Evolutionary conservation across 768 basidiomycete genomes (phyloP).

Genomic region (Termitomyces sp.): DNA sequence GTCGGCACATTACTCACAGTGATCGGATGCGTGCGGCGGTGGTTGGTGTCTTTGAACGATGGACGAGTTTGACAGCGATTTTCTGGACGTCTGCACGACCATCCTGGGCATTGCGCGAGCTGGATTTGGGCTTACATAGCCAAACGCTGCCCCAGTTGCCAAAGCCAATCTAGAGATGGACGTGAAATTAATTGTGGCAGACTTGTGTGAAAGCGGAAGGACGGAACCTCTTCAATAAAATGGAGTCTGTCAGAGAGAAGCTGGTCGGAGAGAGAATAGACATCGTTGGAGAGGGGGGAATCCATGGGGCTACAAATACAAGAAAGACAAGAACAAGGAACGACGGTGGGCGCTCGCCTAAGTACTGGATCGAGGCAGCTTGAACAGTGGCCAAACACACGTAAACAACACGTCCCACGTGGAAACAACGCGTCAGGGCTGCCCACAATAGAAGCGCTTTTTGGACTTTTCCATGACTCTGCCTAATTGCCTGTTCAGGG

Average conservation of each 20-base stretch:
- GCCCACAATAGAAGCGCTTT: neutral
- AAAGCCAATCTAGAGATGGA: conserved; percentile 64
- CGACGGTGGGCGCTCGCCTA: conserved; percentile 10
- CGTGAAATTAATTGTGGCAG: conserved; percentile 4
- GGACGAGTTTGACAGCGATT: conserved; percentile 92
- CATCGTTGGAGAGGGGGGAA: conserved; percentile 40
- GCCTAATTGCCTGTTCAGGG: neutral
- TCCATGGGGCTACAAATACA: conserved; percentile 52
- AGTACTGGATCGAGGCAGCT: conserved; percentile 13
- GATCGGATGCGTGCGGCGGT: conserved; percentile 88
- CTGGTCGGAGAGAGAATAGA: conserved; percentile 73
- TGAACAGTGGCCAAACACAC: conserved; percentile 35
- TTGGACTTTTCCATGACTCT: neutral
- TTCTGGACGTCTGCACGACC: conserved; percentile 41
- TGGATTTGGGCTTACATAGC: conserved; percentile 63
- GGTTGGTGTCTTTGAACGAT: conserved; percentile 77
- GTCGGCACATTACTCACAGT: conserved; percentile 45
- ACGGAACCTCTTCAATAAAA: conserved; percentile 67
- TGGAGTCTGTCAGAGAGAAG: conserved; percentile 64
- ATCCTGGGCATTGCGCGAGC: conserved; percentile 25
- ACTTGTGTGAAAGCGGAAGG: conserved; percentile 5
- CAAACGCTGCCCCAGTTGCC: conserved; percentile 95
- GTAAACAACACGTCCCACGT: conserved; percentile 25
- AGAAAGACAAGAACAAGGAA: conserved; percentile 26
- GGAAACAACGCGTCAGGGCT: conserved; percentile 10